Conservation (phyloP, 768 basidiomycete species). For the Udeniomyces megalosporus region DNA sequence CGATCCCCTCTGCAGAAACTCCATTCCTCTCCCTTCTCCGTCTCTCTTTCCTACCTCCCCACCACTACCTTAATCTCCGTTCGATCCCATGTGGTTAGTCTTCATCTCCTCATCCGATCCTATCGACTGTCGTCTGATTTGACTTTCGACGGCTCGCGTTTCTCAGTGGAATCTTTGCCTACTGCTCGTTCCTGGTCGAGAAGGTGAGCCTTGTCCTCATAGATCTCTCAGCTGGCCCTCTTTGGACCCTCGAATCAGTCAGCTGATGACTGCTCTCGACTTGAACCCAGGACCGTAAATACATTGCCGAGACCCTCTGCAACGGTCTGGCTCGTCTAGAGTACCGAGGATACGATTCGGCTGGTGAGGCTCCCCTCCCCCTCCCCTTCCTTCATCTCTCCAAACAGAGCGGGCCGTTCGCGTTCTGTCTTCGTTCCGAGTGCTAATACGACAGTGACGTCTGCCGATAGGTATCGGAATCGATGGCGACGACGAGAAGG, state of each 20-base stretch:
- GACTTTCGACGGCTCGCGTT: neutral
- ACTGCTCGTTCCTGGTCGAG: slow-evolving; percentile 87
- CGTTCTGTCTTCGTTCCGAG: too few species aligned
- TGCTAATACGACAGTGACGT: neutral
- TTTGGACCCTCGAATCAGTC: neutral
- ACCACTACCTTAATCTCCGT: neutral
- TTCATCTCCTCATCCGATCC: neutral
- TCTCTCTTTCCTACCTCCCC: neutral
- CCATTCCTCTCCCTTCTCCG: neutral
- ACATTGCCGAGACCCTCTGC: slow-evolving; percentile 75
- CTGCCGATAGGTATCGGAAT: slow-evolving; percentile 36
- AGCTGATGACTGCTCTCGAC: neutral
- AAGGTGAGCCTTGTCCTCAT: slow-evolving; percentile 57
- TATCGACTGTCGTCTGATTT: neutral
- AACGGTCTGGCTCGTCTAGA: slow-evolving; percentile 87
- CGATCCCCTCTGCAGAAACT: too few species aligned
- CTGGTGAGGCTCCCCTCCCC: slow-evolving; percentile 31
- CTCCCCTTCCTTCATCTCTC: neutral
- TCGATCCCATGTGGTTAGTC: slow-evolving; percentile 4
- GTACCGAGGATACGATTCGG: slow-evolving; percentile 96
- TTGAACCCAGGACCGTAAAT: slow-evolving; percentile 54
- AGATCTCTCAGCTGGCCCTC: neutral
- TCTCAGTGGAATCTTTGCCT: slow-evolving; percentile 67
- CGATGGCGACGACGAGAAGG: slow-evolving; percentile 73
- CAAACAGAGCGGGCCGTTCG: neutral